Conservation (phyloP, 345 rosid species). For the Moricandia moricandioides region DNA sequence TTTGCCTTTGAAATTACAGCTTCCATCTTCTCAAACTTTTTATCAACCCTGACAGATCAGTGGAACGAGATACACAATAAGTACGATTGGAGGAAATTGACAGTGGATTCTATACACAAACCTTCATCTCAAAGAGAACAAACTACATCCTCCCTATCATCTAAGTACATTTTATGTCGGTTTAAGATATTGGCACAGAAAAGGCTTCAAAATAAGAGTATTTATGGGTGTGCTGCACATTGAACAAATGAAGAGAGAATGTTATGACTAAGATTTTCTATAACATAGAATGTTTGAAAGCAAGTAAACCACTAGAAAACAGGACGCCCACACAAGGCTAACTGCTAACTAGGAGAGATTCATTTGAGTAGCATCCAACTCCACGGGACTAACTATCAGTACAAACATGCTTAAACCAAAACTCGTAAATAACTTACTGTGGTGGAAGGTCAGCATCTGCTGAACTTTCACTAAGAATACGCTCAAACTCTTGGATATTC, state of each 20-base stretch:
- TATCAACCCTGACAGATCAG: conserved; percentile 53
- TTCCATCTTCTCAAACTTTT: conserved; percentile 62
- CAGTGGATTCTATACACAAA: conserved; percentile 5
- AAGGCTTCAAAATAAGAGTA: neutral
- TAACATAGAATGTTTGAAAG: conserved; percentile 3
- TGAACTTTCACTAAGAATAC: conserved; percentile 75
- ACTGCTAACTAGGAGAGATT: conserved; percentile 16
- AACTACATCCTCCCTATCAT: conserved; percentile 4
- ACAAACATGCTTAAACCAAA: conserved; percentile 22
- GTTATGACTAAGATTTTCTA: neutral
- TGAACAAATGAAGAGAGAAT: neutral
- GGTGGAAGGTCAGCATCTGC: conserved; percentile 81
- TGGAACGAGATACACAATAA: conserved; percentile 5
- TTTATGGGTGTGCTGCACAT: neutral
- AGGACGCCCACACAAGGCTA: conserved; percentile 8
- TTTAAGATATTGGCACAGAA: conserved; percentile 8
- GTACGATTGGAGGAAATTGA: neutral
- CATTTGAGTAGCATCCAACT: conserved; percentile 8
- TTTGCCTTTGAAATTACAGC: conserved; percentile 70
- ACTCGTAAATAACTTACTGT: conserved; percentile 54
- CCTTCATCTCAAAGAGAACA: neutral
- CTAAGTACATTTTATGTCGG: neutral
- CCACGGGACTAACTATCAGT: conserved; percentile 12
- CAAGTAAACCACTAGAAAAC: conserved; percentile 5
- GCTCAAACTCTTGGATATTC: conserved; percentile 93